A percentile compares a stretch with the other conserved stretches of the same genome.
These are phyloP conservation scores for Metarhizium robertsii DNA, from an alignment of 2,329 filamentous ascomycete species.

Conservation along the genomic window DNA sequence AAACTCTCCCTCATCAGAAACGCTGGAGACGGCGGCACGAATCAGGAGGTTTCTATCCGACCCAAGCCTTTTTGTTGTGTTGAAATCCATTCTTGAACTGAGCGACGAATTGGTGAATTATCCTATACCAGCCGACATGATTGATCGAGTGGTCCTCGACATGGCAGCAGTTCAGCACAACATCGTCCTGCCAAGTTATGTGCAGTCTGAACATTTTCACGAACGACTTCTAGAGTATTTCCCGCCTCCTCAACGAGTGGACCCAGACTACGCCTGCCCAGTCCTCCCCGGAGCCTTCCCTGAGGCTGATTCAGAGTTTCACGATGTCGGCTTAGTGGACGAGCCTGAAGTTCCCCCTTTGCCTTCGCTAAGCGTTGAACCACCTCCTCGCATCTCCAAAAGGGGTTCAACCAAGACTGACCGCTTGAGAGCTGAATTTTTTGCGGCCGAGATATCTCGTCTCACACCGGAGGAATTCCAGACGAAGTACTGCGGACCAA, in stretches of 20 bases:
- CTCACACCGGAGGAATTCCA: constrained; percentile 12
- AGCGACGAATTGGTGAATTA: neutral
- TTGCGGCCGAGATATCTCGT: constrained; percentile 6
- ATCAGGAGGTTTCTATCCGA: constrained; percentile 18
- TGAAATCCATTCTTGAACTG: constrained; percentile 14
- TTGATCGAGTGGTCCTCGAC: constrained; percentile 19
- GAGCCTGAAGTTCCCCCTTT: neutral
- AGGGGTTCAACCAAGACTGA: constrained; percentile 8
- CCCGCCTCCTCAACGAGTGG: constrained; percentile 11
- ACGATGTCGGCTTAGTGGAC: neutral
- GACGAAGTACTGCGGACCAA: constrained; percentile 12
- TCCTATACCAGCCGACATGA: constrained; percentile 14
- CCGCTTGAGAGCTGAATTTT: constrained; percentile 4
- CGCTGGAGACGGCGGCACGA: constrained; percentile 10
- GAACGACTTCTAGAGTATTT: constrained; percentile 14
- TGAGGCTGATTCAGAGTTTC: constrained; percentile 6
- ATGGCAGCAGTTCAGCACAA: constrained; percentile 18
- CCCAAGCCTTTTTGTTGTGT: constrained; percentile 16
- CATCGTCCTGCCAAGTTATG: constrained; percentile 20
- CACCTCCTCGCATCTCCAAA: constrained; percentile 3
- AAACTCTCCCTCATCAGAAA: constrained; percentile 12
- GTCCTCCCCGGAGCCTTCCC: constrained; percentile 19
- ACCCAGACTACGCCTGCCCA: constrained; percentile 8
- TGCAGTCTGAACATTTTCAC: constrained; percentile 16
- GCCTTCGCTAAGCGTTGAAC: neutral